Evolutionary conservation across 768 basidiomycete genomes (phyloP).

Genomic region (Mycena belliarum): DNA sequence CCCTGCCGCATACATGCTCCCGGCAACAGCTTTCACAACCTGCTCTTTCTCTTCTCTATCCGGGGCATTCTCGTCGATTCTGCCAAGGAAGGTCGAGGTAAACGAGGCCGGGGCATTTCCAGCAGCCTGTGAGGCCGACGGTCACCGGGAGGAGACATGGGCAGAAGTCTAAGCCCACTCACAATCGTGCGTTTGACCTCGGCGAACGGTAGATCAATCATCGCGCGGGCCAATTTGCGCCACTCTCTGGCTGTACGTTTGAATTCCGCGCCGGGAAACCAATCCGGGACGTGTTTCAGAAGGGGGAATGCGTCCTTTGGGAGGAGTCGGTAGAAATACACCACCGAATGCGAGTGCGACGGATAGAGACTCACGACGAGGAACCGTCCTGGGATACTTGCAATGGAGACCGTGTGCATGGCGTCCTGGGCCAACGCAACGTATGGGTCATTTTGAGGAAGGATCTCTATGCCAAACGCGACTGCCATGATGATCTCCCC

Average conservation of each 20-base stretch:
- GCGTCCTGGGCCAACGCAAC: conserved; percentile 43
- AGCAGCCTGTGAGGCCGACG: not conserved
- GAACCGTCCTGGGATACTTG: conserved; percentile 41
- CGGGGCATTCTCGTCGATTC: not conserved
- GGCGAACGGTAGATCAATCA: conserved; percentile 41
- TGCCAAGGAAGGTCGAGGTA: not conserved
- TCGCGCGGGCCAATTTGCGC: conserved; percentile 32
- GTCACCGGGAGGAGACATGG: no score
- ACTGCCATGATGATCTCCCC: conserved; percentile 41
- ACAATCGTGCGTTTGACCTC: conserved; percentile 37
- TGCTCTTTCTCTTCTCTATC: not conserved
- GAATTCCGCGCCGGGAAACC: conserved; percentile 50
- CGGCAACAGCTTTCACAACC: not conserved
- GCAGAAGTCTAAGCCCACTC: no score
- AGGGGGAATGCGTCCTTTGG: conserved; percentile 36
- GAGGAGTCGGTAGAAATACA: not conserved
- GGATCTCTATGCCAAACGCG: conserved; percentile 48
- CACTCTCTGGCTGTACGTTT: conserved; percentile 38
- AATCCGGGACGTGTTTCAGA: conserved; percentile 31
- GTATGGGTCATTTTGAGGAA: conserved; percentile 43
- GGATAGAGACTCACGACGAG: conserved; percentile 33
- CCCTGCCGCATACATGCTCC: not conserved
- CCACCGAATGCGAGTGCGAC: no score
- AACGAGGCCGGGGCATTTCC: not conserved
- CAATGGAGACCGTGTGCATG: conserved; percentile 32